Conservation (phyloP, 495 filamentous ascomycete species). For the Filosporella fistucella region DNA sequence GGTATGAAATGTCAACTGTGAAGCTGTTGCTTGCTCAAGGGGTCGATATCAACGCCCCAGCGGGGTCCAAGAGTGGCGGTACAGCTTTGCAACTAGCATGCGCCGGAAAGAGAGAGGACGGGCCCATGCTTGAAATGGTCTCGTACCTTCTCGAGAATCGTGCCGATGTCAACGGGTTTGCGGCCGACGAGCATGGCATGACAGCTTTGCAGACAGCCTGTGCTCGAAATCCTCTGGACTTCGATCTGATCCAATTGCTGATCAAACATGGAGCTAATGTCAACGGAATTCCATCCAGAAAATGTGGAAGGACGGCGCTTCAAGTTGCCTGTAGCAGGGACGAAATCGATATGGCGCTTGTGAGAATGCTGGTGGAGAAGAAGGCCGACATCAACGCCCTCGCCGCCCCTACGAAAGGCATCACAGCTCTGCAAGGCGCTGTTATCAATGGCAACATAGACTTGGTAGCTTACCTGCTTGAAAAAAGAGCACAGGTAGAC, state of each 20-base stretch:
- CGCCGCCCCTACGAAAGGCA: background rate
- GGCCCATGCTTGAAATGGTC: background rate
- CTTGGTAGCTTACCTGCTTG: constrained; percentile 13
- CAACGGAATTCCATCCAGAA: constrained; percentile 3
- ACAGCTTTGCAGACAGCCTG: constrained; percentile 6
- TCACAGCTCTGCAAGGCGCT: constrained; percentile 17
- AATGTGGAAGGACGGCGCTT: constrained; percentile 6
- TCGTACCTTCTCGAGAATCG: constrained; percentile 1
- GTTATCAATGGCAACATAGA: constrained; percentile 12
- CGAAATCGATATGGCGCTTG: constrained; percentile 10
- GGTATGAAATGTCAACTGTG: constrained; percentile 3
- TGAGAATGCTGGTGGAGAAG: constrained; percentile 2
- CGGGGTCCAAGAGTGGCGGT: background rate
- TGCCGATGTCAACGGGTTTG: constrained; percentile 1
- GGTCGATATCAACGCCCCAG: background rate
- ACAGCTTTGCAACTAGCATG: background rate
- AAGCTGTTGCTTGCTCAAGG: constrained; percentile 5
- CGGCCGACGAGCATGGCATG: background rate
- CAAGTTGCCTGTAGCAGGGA: constrained; percentile 6
- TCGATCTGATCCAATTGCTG: constrained; percentile 6
- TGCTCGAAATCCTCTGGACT: constrained; percentile 8
- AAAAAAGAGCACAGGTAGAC: constrained; percentile 17
- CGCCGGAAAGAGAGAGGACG: background rate
- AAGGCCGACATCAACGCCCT: constrained; percentile 17
- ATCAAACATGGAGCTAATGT: constrained; percentile 7